A percentile compares a stretch with the other conserved stretches of the same genome.
Evolutionary conservation across 2,329 filamentous ascomycete genomes (phyloP).

Genomic region (Penicillium paneum): DNA sequence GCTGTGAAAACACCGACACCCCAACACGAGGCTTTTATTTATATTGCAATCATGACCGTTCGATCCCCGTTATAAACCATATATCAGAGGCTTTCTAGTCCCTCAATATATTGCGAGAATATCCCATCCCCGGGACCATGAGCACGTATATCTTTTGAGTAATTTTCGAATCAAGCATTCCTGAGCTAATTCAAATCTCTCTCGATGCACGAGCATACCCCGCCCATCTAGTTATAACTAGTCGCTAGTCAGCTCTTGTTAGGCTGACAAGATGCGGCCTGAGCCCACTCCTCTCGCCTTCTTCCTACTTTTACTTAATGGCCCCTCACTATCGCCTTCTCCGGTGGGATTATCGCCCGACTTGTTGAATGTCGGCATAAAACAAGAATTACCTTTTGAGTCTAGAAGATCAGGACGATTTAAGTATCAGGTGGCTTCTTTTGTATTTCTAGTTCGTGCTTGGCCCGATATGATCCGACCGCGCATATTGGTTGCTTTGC

Average conservation of each 20-base stretch:
- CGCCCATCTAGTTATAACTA: slow-evolving; percentile 14
- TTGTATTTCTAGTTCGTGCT: background rate
- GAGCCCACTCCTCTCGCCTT: slow-evolving; percentile 8
- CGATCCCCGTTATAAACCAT: slow-evolving; percentile 1
- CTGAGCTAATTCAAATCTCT: background rate
- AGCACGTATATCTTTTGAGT: background rate
- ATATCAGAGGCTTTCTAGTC: background rate
- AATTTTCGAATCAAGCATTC: background rate
- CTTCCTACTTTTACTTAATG: slow-evolving; percentile 3
- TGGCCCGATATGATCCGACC: slow-evolving; percentile 16
- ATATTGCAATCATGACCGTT: slow-evolving; percentile 16
- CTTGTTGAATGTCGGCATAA: slow-evolving; percentile 5
- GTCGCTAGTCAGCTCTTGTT: slow-evolving; percentile 13
- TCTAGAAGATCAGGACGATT: background rate
- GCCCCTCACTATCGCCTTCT: slow-evolving; percentile 7
- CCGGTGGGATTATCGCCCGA: slow-evolving; percentile 10
- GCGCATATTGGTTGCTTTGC: background rate
- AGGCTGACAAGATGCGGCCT: slow-evolving; percentile 21
- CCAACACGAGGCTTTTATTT: slow-evolving; percentile 11
- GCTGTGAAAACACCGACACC: slow-evolving; percentile 4
- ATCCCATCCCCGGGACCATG: background rate
- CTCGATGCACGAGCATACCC: slow-evolving; percentile 6
- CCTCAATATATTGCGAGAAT: background rate
- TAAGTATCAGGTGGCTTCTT: background rate
- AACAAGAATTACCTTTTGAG: slow-evolving; percentile 6